A percentile compares a stretch with the other conserved stretches of the same genome.
These are phyloP conservation scores for Massariosphaeria phaeospora DNA, from an alignment of 495 filamentous ascomycete species.

Conservation along the genomic window DNA sequence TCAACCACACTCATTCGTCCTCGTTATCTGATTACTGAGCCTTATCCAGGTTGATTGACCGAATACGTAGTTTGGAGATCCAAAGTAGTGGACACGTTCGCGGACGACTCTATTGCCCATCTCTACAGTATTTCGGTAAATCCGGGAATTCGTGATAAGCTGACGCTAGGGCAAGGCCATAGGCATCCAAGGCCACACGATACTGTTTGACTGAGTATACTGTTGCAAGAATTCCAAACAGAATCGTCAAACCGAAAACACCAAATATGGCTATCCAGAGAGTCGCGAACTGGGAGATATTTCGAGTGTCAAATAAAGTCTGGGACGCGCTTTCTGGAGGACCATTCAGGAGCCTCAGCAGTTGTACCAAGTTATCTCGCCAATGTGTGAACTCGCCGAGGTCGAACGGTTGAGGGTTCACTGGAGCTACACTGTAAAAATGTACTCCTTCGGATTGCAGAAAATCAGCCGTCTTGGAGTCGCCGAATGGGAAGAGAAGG, in stretches of 20 bases:
- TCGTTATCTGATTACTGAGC: too few species aligned
- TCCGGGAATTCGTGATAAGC: background rate
- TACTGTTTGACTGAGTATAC: constrained; percentile 8
- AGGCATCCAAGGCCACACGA: constrained; percentile 1
- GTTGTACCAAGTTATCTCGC: background rate
- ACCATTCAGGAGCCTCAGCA: background rate
- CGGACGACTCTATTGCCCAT: too few species aligned
- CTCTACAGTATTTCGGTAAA: background rate
- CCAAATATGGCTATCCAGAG: background rate
- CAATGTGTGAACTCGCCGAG: constrained; percentile 8
- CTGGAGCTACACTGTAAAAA: background rate
- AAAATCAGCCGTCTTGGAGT: constrained; percentile 4
- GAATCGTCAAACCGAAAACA: constrained; percentile 1
- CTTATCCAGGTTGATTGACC: too few species aligned
- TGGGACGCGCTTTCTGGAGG: background rate
- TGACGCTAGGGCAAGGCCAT: background rate
- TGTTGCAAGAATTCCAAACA: background rate
- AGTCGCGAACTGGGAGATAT: background rate
- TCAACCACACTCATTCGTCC: too few species aligned
- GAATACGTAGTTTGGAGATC: too few species aligned
- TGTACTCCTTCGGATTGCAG: constrained; percentile 2
- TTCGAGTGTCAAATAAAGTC: constrained; percentile 2
- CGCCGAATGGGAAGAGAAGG: constrained; percentile 7
- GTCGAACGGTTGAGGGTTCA: background rate
- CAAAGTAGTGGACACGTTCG: too few species aligned